Evolutionary conservation across 805 yeast species (phyloP).

Genomic region (Blastobotrys parvus): DNA sequence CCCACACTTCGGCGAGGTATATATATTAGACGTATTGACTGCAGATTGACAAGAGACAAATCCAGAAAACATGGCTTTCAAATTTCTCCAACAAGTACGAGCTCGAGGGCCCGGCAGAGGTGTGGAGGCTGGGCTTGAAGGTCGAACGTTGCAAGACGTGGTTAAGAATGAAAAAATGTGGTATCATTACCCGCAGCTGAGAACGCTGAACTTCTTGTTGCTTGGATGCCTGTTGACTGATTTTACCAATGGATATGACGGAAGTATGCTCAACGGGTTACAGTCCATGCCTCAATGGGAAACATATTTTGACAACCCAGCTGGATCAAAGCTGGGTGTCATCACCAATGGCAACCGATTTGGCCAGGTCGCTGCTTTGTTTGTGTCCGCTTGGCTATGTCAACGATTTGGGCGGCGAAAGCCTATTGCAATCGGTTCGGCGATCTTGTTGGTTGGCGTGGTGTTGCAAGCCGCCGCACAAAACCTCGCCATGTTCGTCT

Average conservation of each 20-base stretch:
- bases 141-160: conserved; percentile 4
- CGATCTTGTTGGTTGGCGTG: conserved; percentile 51
- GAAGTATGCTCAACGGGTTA: conserved; percentile 16
- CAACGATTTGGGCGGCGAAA: conserved; percentile 57
- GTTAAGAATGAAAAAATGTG: conserved; percentile 11
- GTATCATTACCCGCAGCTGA: conserved; percentile 14
- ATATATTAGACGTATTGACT: no score
- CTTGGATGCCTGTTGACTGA: conserved; percentile 11
- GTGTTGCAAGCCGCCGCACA: conserved; percentile 34
- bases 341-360: conserved; percentile 7
- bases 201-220: conserved; percentile 11
- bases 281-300: conserved; percentile 20
- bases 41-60: no score
- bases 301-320: conserved; percentile 14
- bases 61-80: no score
- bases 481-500: conserved; percentile 53
- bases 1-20: no score
- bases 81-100: no score
- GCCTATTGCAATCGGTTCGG: conserved; percentile 46
- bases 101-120: background rate
- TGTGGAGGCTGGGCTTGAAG: background rate
- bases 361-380: background rate
- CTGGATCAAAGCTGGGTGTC: conserved; percentile 13
- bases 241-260: conserved; percentile 16
- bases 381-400: conserved; percentile 5